Conservation (phyloP, 441 rosid species). For the Francoa sonchifolia region DNA sequence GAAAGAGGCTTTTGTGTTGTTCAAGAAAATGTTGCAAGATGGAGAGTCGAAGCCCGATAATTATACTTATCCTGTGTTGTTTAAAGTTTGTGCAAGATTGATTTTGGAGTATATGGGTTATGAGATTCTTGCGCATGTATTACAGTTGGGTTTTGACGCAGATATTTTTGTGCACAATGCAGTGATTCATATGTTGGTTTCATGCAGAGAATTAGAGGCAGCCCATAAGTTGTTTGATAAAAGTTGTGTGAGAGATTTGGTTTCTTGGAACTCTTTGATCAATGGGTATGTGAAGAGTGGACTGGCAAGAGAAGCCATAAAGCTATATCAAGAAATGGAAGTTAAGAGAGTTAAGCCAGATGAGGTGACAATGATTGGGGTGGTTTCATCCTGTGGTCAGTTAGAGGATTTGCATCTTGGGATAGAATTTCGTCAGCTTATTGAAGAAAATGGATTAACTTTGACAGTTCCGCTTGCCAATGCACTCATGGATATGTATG, state of each 20-base stretch:
- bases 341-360: conserved; percentile 38
- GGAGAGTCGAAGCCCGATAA: conserved; percentile 47
- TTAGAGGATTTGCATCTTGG: conserved; percentile 50
- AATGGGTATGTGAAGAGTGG: conserved; percentile 60
- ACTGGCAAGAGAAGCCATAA: conserved; percentile 30
- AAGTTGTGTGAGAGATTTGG: conserved; percentile 61
- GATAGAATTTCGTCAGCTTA: conserved; percentile 36
- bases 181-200: conserved; percentile 40
- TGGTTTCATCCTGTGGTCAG: conserved; percentile 51
- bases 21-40: conserved; percentile 44
- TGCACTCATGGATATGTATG: conserved; percentile 76
- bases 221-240: conserved; percentile 69
- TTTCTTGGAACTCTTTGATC: conserved; percentile 84
- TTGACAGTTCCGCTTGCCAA: conserved; percentile 51
- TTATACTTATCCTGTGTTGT: conserved; percentile 56
- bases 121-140: conserved; percentile 51
- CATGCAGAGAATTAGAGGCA: conserved; percentile 37
- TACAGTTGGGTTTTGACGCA: conserved; percentile 45
- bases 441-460: conserved; percentile 29
- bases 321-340: conserved; percentile 36
- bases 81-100: conserved; percentile 43
- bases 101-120: conserved; percentile 29
- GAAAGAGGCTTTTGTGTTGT: conserved; percentile 28
- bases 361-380: conserved; percentile 75
- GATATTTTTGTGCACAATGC: conserved; percentile 62